Evolutionary conservation across 306 rosid genomes (phyloP), one percentile per base, ranked within the genome.

Genomic region (Quercus alba): DNA sequence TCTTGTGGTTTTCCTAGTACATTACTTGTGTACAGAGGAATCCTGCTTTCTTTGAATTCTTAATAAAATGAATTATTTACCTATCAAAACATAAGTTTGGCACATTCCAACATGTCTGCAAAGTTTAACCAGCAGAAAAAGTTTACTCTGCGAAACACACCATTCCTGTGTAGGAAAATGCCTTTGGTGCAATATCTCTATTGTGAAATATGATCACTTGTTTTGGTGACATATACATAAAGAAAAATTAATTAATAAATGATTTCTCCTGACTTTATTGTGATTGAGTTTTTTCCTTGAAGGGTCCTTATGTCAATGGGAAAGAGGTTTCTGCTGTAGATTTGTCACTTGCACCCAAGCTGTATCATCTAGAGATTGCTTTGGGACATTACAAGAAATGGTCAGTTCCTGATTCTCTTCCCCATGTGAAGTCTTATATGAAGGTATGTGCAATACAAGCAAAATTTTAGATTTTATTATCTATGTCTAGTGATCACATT

Each of bases 291-390:
- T 62, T 54, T 1, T 62, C 46, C 72, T 57, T 62, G 31, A 55
- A 95, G 99, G 98, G 99, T 75, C 97, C 99, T 85, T 90, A 90
- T 79, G 69, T 95, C 85, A 90, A 91, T 74, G 97, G 99, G 78
- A 84, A 87, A 83, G 87, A 85, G 70, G 80, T 93, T 85, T 91
- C 96, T 79, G 94, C 96, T 1, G 89, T 77, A 33, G 99, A 95
- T 78, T 82, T 95, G 44, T 91, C 98, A 49, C 98, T 95, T 72
- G 97, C 86, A 74, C 99, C 98, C 81, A 95, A 95, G 93, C 75
- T 95, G 87, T 74, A 88, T 82, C 98, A 95, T 87, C 81, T 95
- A 75, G 98, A 95, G 84, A 91, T 95, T 86, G 96, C 88, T 81
- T 82, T 95, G 88, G 93, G 92, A 64, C 93, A 93, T 87, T 91